Base-by-base conservation (phyloP, 1,284 basidiomycete species). In the Rhodofomes roseus region DNA sequence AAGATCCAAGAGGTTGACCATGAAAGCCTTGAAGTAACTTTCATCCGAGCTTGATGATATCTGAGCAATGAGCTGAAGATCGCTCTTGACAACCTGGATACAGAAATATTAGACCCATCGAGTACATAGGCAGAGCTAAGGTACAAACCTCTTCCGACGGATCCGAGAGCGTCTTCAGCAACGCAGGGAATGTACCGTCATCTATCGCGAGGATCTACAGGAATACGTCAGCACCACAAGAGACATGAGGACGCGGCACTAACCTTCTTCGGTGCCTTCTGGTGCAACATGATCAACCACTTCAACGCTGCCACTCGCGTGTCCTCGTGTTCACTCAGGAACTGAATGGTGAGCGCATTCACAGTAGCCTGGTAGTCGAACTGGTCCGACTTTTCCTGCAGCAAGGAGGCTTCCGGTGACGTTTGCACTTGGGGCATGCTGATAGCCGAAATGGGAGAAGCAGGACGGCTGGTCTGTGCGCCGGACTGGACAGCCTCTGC, bases 231-330 rank as follows among this genome's bases (percentile, higher is more conserved):
- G 18, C 31, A 25, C 43, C 11, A 25, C 23, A 31, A n/a, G 2
- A 39, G 5, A 41, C 62, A 3, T 36, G 7, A 37, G 5, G 11
- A 34, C 31, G 4, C 43, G 56, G 41, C 5, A 7, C 61, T 73
- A 43, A 90, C 93, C 84, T 96, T 97, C 74, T 90, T 92, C 0
- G 97, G 97, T 20, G 94, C 93, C 71, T 98, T 98, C 71, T 95
- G 91, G 75, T 99, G 97, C 56, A 99, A 77, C 97, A 99, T 99
- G 55, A 98, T 88, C 34, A 99, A 79, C 97, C 97, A 99, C 76
- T 97, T 95, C 65, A 99, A 77, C 3, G 96, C 95, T 25, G 95
- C 93, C 6, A 99, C 93, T 44, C 96, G 81, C 1, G 97, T 98
- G 71, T 98, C 95, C 69, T 97, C 96, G 70, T 95, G 94, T 73